These are phyloP conservation scores for Penicillium robsamsonii DNA, from an alignment of 495 filamentous ascomycete species.

Conservation along the genomic window DNA sequence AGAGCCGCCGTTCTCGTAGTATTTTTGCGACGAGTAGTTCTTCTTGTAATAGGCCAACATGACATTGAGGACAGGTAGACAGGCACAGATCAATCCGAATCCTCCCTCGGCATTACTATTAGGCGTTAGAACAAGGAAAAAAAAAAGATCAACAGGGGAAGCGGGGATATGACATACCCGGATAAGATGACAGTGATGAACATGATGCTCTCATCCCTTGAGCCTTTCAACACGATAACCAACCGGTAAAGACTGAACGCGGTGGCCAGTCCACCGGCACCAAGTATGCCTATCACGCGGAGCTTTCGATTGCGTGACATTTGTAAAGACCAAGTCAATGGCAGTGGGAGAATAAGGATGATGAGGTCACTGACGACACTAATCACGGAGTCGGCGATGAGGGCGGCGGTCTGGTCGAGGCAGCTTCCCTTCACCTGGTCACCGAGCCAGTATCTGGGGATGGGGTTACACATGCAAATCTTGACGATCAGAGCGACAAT, in stretches of 20 bases:
- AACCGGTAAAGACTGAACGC: constrained; percentile 47
- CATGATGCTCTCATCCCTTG: constrained; percentile 37
- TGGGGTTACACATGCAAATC: constrained; percentile 26
- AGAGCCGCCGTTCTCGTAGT: constrained; percentile 33
- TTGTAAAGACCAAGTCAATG: constrained; percentile 47
- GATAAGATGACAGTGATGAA: constrained; percentile 46
- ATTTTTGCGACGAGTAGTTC: constrained; percentile 32
- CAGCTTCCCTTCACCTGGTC: constrained; percentile 25
- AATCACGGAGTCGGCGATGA: constrained; percentile 49
- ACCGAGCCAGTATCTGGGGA: constrained; percentile 25
- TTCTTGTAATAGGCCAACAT: constrained; percentile 30
- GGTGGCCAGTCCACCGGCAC: constrained; percentile 48
- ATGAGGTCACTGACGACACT: constrained; percentile 46
- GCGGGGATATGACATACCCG: constrained; percentile 32
- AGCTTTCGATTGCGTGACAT: constrained; percentile 46
- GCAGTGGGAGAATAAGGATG: constrained; percentile 46
- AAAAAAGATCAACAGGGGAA: constrained; percentile 1
- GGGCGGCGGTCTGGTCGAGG: constrained; percentile 41
- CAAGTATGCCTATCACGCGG: constrained; percentile 45
- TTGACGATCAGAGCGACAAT: constrained; percentile 26
- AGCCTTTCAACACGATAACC: constrained; percentile 39
- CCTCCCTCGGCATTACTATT: constrained; percentile 46
- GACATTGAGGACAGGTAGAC: constrained; percentile 44
- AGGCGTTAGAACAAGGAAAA: constrained; percentile 1
- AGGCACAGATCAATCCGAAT: constrained; percentile 49